Evolutionary conservation across 1,139 yeast species (phyloP).

Genomic region (Blastobotrys niveus): DNA sequence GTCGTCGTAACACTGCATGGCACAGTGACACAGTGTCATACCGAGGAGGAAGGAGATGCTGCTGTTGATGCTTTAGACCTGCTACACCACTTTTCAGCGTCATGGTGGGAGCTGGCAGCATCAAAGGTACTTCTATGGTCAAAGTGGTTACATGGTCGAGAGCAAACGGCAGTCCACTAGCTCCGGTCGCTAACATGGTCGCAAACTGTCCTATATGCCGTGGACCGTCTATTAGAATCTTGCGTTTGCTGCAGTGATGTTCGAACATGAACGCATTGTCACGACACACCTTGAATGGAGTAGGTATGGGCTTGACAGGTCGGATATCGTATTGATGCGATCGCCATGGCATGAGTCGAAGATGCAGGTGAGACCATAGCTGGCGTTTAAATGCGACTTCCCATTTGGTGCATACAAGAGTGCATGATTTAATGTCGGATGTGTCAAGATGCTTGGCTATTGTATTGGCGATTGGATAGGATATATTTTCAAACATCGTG

Average conservation of each 20-base stretch:
- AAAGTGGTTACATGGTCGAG: background rate
- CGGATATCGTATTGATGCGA: background rate
- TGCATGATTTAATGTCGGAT: background rate
- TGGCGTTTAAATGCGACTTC: background rate
- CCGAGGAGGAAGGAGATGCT: too few relatives aligned
- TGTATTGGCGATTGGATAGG: too few relatives aligned
- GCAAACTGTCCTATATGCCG: background rate
- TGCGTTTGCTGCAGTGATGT: background rate
- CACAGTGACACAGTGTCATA: too few relatives aligned
- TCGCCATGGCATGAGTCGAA: background rate
- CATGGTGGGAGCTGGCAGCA: too few relatives aligned
- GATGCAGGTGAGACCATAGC: constrained; percentile 3
- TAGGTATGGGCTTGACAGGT: background rate
- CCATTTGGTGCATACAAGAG: background rate
- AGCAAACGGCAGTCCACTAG: background rate
- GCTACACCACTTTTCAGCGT: too few relatives aligned
- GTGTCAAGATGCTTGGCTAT: background rate
- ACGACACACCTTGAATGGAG: background rate
- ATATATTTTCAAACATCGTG: too few relatives aligned
- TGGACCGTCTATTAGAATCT: background rate
- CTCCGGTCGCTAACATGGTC: background rate
- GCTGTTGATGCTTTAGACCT: too few relatives aligned
- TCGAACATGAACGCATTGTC: background rate
- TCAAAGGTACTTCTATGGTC: background rate
- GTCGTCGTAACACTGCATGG: constrained; percentile 2